Conservation (phyloP, 768 basidiomycete species). For the Boletus barrowsii region DNA sequence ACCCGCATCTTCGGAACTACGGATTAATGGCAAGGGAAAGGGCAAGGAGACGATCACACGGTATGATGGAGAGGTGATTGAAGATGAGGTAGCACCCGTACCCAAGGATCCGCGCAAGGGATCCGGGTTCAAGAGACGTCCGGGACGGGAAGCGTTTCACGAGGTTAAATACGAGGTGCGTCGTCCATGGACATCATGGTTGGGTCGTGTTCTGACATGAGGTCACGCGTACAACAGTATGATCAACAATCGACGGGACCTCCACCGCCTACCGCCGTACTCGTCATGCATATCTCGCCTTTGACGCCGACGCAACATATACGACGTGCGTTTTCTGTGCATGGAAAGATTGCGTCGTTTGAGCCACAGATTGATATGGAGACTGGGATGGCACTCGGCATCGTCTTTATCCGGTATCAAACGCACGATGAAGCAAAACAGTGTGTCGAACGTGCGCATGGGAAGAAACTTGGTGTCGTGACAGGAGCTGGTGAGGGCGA, state of each 20-base stretch:
- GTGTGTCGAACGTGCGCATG: conserved; percentile 67
- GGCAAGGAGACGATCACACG: conserved; percentile 57
- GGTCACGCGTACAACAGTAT: conserved; percentile 47
- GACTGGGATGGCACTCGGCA: conserved; percentile 80
- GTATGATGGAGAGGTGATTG: conserved; percentile 54
- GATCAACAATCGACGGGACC: conserved; percentile 69
- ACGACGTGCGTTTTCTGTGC: conserved; percentile 56
- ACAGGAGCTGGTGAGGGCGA: conserved; percentile 45
- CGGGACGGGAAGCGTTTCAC: conserved; percentile 39
- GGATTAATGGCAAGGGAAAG: conserved; percentile 62
- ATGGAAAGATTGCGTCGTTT: conserved; percentile 63
- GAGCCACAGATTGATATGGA: conserved; percentile 76
- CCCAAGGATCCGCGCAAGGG: conserved; percentile 56
- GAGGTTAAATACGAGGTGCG: conserved; percentile 57
- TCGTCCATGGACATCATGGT: neutral
- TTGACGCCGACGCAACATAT: conserved; percentile 67
- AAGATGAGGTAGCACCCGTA: conserved; percentile 39
- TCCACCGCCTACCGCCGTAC: conserved; percentile 70
- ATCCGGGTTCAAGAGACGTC: conserved; percentile 33
- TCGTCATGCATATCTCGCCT: conserved; percentile 68
- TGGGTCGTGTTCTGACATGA: conserved; percentile 3
- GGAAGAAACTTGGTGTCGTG: conserved; percentile 54
- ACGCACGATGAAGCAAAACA: conserved; percentile 64
- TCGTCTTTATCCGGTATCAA: conserved; percentile 69
- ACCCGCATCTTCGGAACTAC: conserved; percentile 25